Conservation (phyloP, 495 filamentous ascomycete genomes). For the Aspergillus cristatus region DNA sequence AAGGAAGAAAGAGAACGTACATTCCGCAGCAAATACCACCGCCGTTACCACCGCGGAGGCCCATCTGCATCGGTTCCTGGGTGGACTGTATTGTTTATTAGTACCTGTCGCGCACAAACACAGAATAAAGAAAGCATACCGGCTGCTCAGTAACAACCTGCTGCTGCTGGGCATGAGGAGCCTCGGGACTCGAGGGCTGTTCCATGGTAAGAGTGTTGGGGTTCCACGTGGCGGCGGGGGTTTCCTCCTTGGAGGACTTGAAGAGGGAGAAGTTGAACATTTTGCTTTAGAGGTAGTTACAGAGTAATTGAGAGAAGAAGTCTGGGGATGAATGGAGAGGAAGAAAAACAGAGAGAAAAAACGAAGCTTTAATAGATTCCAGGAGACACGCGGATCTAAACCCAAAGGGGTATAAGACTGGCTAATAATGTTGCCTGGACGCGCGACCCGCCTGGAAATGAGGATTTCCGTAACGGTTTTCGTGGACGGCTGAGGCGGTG, state of each 20-base stretch:
- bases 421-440: too few species aligned
- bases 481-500: too few species aligned
- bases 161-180: slow-evolving; percentile 17
- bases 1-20: slow-evolving; percentile 20
- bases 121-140: slow-evolving; percentile 12
- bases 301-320: too few species aligned
- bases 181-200: slow-evolving; percentile 27
- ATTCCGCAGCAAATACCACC: slow-evolving; percentile 38
- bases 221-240: slow-evolving; percentile 20
- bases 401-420: too few species aligned
- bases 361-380: not conserved
- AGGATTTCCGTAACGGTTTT: too few species aligned
- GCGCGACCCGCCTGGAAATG: too few species aligned
- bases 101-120: not conserved
- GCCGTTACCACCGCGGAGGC: slow-evolving; percentile 34
- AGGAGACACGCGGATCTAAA: too few species aligned
- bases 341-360: not conserved
- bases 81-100: slow-evolving; percentile 15
- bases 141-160: slow-evolving; percentile 27
- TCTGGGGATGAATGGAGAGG: slow-evolving; percentile 1
- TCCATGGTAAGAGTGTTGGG: slow-evolving; percentile 26
- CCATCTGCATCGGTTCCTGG: slow-evolving; percentile 28
- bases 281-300: slow-evolving; percentile 5
- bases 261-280: slow-evolving; percentile 33
- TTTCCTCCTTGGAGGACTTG: slow-evolving; percentile 28